phyloP scores from a whole-genome alignment of 352 stramenopile species.

The Peronosclerospora sorghi region DNA sequence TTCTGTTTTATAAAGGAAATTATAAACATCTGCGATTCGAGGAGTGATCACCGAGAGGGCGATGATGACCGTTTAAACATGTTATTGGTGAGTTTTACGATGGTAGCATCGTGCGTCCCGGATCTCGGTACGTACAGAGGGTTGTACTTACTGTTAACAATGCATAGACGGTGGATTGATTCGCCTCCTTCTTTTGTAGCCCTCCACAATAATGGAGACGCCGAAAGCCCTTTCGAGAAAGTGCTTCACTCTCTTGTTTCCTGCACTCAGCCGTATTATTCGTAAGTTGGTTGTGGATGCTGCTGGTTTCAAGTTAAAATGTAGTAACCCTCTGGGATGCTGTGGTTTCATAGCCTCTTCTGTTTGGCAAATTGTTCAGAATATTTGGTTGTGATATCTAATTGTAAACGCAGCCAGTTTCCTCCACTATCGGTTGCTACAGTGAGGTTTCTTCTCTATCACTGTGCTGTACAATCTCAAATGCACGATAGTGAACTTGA shows the following conservation, averaged over 20 bases:
- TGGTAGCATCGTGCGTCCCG: conserved; percentile 39
- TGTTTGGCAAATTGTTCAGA: conserved; percentile 32
- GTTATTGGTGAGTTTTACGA: conserved; percentile 40
- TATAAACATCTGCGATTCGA: conserved; percentile 20
- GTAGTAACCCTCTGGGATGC: not conserved
- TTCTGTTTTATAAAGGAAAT: conserved; percentile 31
- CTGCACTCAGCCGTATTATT: conserved; percentile 24
- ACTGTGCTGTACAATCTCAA: conserved; percentile 25
- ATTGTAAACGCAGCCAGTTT: conserved; percentile 16
- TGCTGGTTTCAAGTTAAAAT: not conserved
- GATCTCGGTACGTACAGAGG: conserved; percentile 24
- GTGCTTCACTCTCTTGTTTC: conserved; percentile 23
- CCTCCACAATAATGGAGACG: conserved; percentile 5
- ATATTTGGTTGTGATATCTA: conserved; percentile 26
- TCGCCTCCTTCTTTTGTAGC: conserved; percentile 1
- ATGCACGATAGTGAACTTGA: conserved; percentile 22
- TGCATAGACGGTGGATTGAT: not conserved
- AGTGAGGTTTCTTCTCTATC: conserved; percentile 29
- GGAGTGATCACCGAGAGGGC: conserved; percentile 11
- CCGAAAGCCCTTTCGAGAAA: conserved; percentile 15
- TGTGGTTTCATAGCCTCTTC: conserved; percentile 12
- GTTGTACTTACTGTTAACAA: too few relatives aligned
- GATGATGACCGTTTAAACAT: conserved; percentile 28
- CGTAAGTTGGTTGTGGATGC: conserved; percentile 20
- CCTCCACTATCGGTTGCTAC: conserved; percentile 17